A percentile compares a stretch with the other conserved stretches of the same genome.
These are phyloP conservation scores for Beta vulgaris DNA, from an alignment of 148 eudicot genomes.

Conservation along the genomic window DNA sequence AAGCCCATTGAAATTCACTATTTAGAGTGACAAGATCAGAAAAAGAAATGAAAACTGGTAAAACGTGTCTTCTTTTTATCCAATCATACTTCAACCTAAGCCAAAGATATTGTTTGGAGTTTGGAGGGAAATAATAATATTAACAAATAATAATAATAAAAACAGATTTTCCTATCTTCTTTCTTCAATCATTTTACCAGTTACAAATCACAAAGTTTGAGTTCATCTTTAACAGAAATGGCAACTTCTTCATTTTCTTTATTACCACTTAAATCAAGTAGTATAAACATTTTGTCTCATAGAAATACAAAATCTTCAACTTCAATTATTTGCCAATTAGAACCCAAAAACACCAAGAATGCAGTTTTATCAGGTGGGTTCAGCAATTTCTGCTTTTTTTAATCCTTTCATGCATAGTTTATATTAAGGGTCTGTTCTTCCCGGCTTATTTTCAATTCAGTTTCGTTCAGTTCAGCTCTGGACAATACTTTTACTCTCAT, in stretches of 20 bases:
- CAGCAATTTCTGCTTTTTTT: neutral
- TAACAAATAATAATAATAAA: too few species aligned
- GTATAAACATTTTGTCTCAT: constrained; percentile 23
- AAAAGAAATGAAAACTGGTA: neutral
- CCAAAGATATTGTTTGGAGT: constrained; percentile 15
- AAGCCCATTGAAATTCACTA: too few species aligned
- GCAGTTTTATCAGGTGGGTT: constrained; percentile 23
- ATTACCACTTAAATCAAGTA: constrained; percentile 41
- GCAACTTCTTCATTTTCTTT: constrained; percentile 53
- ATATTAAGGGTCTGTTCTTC: too few species aligned
- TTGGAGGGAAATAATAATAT: constrained; percentile 15
- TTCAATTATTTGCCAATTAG: constrained; percentile 33
- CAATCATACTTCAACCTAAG: constrained; percentile 16
- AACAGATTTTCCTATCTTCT: neutral
- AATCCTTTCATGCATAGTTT: neutral
- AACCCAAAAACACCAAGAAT: constrained; percentile 23
- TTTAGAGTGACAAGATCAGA: neutral
- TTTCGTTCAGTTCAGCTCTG: too few species aligned
- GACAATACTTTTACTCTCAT: too few species aligned
- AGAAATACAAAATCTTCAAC: constrained; percentile 17
- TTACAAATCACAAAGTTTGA: neutral
- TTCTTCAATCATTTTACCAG: neutral
- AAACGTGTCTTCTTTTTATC: constrained; percentile 34
- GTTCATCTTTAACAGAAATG: constrained; percentile 29
- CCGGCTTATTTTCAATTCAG: too few species aligned